Evolutionary conservation across 208 protist genomes (phyloP), one percentile per base, ranked within the genome.

Genomic region (Leishmania guyanensis): DNA sequence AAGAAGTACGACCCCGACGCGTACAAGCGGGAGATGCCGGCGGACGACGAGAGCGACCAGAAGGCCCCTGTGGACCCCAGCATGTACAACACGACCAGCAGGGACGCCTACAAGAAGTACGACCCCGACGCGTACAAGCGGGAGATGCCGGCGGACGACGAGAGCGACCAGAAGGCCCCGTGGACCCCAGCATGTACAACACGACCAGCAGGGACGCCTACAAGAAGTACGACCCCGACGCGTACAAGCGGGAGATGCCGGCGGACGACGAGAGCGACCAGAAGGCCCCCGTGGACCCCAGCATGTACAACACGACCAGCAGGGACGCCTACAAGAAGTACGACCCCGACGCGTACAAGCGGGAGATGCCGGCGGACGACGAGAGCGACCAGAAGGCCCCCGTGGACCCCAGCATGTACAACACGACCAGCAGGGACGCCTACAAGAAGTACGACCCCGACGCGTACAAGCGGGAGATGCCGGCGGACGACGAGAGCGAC

Each of bases 21-120:
- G 2, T 60, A 60, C 54, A 60, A 60, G 54, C 54, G 54, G 12
- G 72, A 76, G 1, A 48, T 50, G 29, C 83, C 79, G 78, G 64
- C 56, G 76, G 50, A 50, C 14, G 69, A 43, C 2, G 69, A 3
- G 50, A 1, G 16, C 0, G 29, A 39, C n/a, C 65, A 88, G 68
- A 51, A 70, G 9, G 83, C 75, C 9, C 80, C 36, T 1, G 36
- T 36, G 1, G 86, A 88, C 71, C 89, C 88, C 20, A 81, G 75
- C 79, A 85, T 84, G 80, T 94, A 89, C 84, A 83, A 78, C 54
- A 89, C 87, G 4, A 92, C 87, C 26, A 82, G 87, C 39, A 50
- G 46, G 10, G 75, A 77, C 22, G 66, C 26, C 56, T 74, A 70
- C 36, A 58, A 75, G 58, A 62, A 69, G 51, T 68, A 64, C 5